Percentiles rank a stretch among this genome's conserved stretches.
phyloP scores from a whole-genome alignment of 2,329 filamentous ascomycete species.

The Aspergillus niger region DNA sequence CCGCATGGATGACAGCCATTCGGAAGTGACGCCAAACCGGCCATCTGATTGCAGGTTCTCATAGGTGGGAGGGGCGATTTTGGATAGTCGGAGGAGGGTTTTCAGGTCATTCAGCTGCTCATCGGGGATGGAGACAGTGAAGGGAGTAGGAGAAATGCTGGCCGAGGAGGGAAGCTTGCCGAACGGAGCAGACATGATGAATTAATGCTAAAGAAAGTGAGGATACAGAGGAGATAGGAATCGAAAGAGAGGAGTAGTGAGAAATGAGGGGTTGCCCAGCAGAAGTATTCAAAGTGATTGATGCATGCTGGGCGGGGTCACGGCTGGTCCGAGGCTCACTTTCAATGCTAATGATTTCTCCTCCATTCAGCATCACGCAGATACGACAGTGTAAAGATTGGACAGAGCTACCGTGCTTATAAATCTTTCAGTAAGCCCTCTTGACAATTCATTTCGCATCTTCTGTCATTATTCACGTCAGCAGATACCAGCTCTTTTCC shows the following conservation, averaged over 20 bases:
- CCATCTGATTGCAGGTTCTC: slow-evolving; percentile 50
- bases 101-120: slow-evolving; percentile 50
- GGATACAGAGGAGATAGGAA: neutral
- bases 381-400: no score
- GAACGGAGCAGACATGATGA: slow-evolving; percentile 28
- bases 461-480: no score
- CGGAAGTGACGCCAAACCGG: slow-evolving; percentile 48
- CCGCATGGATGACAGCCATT: slow-evolving; percentile 50
- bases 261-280: neutral
- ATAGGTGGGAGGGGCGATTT: slow-evolving; percentile 52
- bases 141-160: slow-evolving; percentile 43
- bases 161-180: slow-evolving; percentile 37
- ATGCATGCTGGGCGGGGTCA: neutral
- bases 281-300: neutral
- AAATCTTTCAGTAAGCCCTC: no score
- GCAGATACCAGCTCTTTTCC: no score
- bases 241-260: neutral
- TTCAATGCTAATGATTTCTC: no score
- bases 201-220: neutral
- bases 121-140: slow-evolving; percentile 48
- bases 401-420: no score
- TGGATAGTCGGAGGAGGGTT: slow-evolving; percentile 51
- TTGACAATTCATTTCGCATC: no score
- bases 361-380: no score
- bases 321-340: neutral